Evolutionary conservation across 257 asterid genomes (phyloP), one percentile per base, ranked within the genome.

Genomic region (Ajuga chamaepitys): DNA sequence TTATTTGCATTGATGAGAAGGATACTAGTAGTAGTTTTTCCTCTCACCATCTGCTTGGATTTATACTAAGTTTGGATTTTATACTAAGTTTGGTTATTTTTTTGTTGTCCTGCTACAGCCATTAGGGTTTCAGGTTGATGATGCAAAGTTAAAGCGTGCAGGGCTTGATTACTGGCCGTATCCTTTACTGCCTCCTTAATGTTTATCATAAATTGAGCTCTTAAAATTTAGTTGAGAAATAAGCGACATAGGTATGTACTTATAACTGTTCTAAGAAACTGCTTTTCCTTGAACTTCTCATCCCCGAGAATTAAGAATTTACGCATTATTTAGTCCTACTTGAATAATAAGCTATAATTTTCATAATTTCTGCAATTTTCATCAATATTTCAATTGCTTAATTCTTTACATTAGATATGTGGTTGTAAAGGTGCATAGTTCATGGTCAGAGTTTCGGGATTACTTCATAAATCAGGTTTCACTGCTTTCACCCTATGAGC

Each of bases 141-240:
- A 83, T 71, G 71, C 95, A 45, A 94, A 90, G 79, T 57, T 86
- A 52, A 94, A 86, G 81, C 91, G 96, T 18, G 99, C 99, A 64
- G 99, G 99, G 75, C 95, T 90, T 62, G 97, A 88, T 78, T 90
- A 94, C 79, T 85, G 99, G 99, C 99, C 97, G 95, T 94, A 94
- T 94, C 99, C 97, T 69, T 74, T 58, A 26, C 62, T 37, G 28
- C 46, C 26, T 55, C 32, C 26, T 57, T 46, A 11, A 14, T 46
- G 26, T 45, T 68, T 42, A 22, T 13, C 14, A 25, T 32, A 10
- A 22, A 40, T 52, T 0, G 7, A 32, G 6, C 61, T 16, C 14
- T 11, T 41, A 6, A 14, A 21, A 30, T 10, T 35, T 42, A 18
- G 11, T 12, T 22, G n/a, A 10, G 4, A 16, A 37, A 38, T 11